Evolutionary conservation across 2,329 filamentous ascomycete species (phyloP).

Genomic region (Colletotrichum sp.): DNA sequence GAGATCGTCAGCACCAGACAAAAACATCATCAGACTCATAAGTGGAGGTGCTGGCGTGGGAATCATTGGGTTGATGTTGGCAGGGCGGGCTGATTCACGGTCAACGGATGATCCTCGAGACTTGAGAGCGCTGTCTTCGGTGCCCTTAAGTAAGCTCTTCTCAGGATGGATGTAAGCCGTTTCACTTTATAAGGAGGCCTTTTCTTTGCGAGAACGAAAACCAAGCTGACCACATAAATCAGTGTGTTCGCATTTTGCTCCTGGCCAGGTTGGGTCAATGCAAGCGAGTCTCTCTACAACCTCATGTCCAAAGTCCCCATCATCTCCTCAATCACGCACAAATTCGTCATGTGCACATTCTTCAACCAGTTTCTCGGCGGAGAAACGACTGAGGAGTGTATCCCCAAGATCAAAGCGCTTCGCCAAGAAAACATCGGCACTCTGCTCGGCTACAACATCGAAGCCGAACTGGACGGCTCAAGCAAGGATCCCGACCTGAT

Average conservation of each 20-base stretch:
- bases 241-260: background rate
- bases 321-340: background rate
- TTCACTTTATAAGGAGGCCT: fast-evolving
- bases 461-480: slow-evolving; percentile 10
- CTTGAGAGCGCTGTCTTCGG: background rate
- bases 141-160: background rate
- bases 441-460: slow-evolving; percentile 26
- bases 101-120: background rate
- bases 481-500: slow-evolving; percentile 27
- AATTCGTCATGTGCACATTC: background rate
- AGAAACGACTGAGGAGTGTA: slow-evolving; percentile 8
- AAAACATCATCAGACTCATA: background rate
- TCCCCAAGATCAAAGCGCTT: slow-evolving; percentile 23
- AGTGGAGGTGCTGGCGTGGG: background rate
- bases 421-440: background rate
- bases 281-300: background rate
- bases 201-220: background rate
- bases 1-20: background rate
- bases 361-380: slow-evolving; percentile 24
- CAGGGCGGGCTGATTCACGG: background rate
- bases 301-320: background rate
- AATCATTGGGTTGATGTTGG: background rate
- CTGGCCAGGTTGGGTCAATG: background rate
- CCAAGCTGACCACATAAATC: background rate
- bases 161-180: background rate